A percentile compares a stretch with the other conserved stretches of the same genome.
phyloP scores from a whole-genome alignment of 2,329 filamentous ascomycete species.

The Fusarium sp. region DNA sequence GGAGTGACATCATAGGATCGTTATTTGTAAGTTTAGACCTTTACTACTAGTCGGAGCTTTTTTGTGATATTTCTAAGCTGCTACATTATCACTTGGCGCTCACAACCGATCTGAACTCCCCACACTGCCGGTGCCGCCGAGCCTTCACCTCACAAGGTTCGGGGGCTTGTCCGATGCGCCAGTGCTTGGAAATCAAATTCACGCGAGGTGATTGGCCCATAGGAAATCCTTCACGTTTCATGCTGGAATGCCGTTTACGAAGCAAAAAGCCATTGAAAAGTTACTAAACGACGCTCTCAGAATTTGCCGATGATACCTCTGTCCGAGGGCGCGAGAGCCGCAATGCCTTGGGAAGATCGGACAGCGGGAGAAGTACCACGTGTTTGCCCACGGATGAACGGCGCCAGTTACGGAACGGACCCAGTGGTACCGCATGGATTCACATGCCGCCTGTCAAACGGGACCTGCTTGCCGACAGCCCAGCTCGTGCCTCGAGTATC shows the following conservation, averaged over 20 bases:
- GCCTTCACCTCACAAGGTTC: background rate
- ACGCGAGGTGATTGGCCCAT: slow-evolving; percentile 16
- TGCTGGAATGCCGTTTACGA: slow-evolving; percentile 29
- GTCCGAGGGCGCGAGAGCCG: background rate
- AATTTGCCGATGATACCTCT: background rate
- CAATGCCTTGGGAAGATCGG: background rate
- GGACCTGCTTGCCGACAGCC: background rate
- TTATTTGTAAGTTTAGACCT: background rate
- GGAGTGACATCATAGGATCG: background rate
- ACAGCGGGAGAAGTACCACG: background rate
- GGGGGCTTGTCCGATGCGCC: slow-evolving; percentile 11
- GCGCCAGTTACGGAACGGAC: background rate
- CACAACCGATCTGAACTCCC: background rate
- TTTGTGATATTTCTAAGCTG: background rate
- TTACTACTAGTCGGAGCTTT: background rate
- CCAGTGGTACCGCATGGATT: background rate
- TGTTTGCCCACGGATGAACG: slow-evolving; percentile 3
- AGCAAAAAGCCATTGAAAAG: background rate
- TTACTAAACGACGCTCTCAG: background rate
- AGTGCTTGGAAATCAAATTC: slow-evolving; percentile 26
- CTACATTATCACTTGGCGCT: background rate
- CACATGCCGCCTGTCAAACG: slow-evolving; percentile 5
- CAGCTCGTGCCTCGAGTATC: background rate
- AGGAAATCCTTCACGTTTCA: slow-evolving; percentile 6
- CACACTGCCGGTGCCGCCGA: background rate